Evolutionary conservation across 768 basidiomycete species (phyloP), one percentile per base, ranked within the genome.

Genomic region (Phylloporus sp.): DNA sequence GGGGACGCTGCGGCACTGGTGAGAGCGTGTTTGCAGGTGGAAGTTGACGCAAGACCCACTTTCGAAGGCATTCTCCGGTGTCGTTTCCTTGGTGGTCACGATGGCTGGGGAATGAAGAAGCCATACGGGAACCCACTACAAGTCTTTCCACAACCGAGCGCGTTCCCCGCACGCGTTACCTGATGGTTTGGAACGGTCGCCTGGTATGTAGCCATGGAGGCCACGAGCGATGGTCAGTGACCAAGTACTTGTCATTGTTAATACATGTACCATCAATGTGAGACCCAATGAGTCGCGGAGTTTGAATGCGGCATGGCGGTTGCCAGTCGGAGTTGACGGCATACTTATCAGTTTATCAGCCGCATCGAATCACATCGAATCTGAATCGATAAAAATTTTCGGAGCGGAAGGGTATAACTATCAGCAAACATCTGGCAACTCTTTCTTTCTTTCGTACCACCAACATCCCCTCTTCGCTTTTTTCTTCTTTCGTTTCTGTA

Each of bases 1-100:
- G 84, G 80, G 13, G 92, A 95, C 57, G 96, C 90, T 3, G 84
- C 88, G 35, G 81, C 80, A 26, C 77, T 97, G 38, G 91, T 96
- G 13, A 72, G 79, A 46, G 81, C 85, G 27, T 97, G 96, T 66
- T 72, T 98, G 35, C 81, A 82, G 55, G 78, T 94, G n/a, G 82
- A 87, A 29, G 76, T 89, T 31, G 67, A 64, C 29, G 81, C 82
- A 20, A 78, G 95, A 44, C 94, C 95, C 14, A 84, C 86, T 5
- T 96, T 95, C 61, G 90, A 92, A 58, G 76, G 76, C 61, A 79
- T 97, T 42, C 71, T 89, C 29, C 74, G 84, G 58, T 85, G 82
- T 65, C 78, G 84, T 23, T 97, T 96, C 72, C 70, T 98, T 52
- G 74, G 74, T 44, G 92, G 92, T 9, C 65, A 69, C 18, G 81